These are phyloP conservation scores for Psidium guajava DNA, from an alignment of 345 rosid species.

Conservation along the genomic window DNA sequence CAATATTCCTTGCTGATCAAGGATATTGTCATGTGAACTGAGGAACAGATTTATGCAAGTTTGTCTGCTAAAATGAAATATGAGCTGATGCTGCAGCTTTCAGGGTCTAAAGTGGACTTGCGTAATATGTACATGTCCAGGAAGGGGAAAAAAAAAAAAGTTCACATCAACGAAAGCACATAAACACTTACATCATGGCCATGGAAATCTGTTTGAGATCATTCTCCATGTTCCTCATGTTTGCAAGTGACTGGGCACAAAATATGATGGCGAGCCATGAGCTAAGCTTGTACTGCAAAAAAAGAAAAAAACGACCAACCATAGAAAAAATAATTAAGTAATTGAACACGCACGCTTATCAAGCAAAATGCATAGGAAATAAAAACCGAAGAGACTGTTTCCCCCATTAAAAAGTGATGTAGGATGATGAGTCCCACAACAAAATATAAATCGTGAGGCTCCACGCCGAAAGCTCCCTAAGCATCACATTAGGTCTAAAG, in stretches of 20 bases:
- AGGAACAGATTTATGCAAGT: neutral
- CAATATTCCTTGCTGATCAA: neutral
- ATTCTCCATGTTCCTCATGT: slow-evolving; percentile 78
- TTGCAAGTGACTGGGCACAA: slow-evolving; percentile 85
- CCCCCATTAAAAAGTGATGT: neutral
- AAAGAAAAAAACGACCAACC: neutral
- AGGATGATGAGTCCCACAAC: neutral
- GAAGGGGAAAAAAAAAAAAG: neutral
- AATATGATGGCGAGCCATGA: slow-evolving; percentile 95
- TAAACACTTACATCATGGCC: slow-evolving; percentile 77
- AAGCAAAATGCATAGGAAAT: neutral
- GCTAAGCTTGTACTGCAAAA: slow-evolving; percentile 77
- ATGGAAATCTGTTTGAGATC: slow-evolving; percentile 97
- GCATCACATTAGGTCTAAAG: neutral
- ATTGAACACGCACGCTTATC: neutral
- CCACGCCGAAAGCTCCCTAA: neutral
- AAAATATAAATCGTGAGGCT: neutral
- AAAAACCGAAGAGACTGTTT: neutral
- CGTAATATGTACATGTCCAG: neutral
- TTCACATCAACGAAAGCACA: neutral
- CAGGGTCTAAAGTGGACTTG: neutral
- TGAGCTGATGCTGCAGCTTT: neutral
- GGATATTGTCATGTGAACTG: neutral
- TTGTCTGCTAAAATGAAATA: neutral
- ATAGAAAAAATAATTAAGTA: neutral